Percentiles rank a stretch among this genome's conserved stretches.
Evolutionary conservation across 1,139 yeast species (phyloP).

Genomic region (Candida tunisiensis): DNA sequence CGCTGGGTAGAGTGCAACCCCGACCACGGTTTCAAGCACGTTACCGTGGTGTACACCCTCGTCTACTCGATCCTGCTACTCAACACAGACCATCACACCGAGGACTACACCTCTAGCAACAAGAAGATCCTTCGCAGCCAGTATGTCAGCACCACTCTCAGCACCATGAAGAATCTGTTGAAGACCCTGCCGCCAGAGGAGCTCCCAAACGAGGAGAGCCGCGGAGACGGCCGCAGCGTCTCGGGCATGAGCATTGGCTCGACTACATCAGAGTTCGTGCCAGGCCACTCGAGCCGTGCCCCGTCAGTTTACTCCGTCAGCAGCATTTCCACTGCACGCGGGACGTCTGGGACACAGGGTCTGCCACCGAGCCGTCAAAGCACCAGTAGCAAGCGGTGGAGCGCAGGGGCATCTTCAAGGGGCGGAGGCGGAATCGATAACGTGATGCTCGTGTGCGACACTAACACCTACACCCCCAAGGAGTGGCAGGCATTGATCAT

Average conservation of each 20-base stretch:
- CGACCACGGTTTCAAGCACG: constrained; percentile 30
- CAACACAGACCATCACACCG: constrained; percentile 28
- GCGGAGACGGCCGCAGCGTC: neutral
- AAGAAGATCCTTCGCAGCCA: constrained; percentile 21
- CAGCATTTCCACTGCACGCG: too few relatives aligned
- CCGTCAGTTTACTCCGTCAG: too few relatives aligned
- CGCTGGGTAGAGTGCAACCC: constrained; percentile 45
- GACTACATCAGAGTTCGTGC: too few relatives aligned
- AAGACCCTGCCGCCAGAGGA: constrained; percentile 1
- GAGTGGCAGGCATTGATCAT: constrained; percentile 14
- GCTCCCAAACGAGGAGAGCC: constrained; percentile 1
- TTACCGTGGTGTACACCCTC: constrained; percentile 53
- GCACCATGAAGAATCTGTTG: constrained; percentile 5
- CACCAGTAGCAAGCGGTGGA: constrained; percentile 7
- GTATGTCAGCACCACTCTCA: constrained; percentile 12
- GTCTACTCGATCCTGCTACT: constrained; percentile 58
- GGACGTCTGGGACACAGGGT: too few relatives aligned
- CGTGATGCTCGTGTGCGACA: constrained; percentile 2
- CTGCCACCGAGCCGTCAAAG: neutral
- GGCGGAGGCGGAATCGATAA: neutral
- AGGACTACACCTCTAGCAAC: constrained; percentile 12
- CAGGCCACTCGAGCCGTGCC: too few relatives aligned
- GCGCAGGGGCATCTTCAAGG: constrained; percentile 1
- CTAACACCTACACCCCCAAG: constrained; percentile 3
- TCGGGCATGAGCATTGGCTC: neutral